Percentiles rank a stretch among this genome's conserved stretches.
These are phyloP conservation scores for Leucosporidium yakuticum DNA, from an alignment of 768 basidiomycete species.

Conservation along the genomic window DNA sequence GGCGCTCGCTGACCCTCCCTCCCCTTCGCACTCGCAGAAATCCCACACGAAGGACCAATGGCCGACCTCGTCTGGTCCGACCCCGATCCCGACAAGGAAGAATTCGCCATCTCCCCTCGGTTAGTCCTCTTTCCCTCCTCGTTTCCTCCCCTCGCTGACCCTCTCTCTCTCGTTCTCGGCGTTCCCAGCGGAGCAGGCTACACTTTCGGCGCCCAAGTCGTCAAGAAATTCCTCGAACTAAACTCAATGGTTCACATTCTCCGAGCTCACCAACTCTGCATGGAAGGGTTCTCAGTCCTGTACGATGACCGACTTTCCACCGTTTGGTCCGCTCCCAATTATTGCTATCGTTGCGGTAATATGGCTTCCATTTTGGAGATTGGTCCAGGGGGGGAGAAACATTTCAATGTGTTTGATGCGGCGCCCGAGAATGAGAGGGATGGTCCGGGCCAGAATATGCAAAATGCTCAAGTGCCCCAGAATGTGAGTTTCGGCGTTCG, in stretches of 20 bases:
- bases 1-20: neutral
- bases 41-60: slow-evolving; percentile 99
- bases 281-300: slow-evolving; percentile 98
- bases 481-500: slow-evolving; percentile 2
- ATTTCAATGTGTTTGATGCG: slow-evolving; percentile 97
- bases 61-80: slow-evolving; percentile 99
- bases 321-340: slow-evolving; percentile 98
- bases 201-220: slow-evolving; percentile 96
- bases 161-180: neutral
- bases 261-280: slow-evolving; percentile 96
- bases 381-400: slow-evolving; percentile 74
- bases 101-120: slow-evolving; percentile 98
- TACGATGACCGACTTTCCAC: slow-evolving; percentile 94
- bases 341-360: slow-evolving; percentile 97
- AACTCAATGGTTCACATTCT: slow-evolving; percentile 97
- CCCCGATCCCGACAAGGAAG: slow-evolving; percentile 98
- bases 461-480: slow-evolving; percentile 40
- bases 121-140: slow-evolving; percentile 45
- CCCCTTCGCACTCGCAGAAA: slow-evolving; percentile 56
- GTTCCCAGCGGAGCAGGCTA: slow-evolving; percentile 83
- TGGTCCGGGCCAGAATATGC: slow-evolving; percentile 55
- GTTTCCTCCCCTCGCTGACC: slow-evolving; percentile 16
- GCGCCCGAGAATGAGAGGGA: slow-evolving; percentile 97
- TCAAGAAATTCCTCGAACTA: slow-evolving; percentile 91
- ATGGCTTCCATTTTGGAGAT: slow-evolving; percentile 94